These are phyloP conservation scores for Candida labiduridarum DNA, from an alignment of 1,139 yeast genomes.

Conservation along the genomic window DNA sequence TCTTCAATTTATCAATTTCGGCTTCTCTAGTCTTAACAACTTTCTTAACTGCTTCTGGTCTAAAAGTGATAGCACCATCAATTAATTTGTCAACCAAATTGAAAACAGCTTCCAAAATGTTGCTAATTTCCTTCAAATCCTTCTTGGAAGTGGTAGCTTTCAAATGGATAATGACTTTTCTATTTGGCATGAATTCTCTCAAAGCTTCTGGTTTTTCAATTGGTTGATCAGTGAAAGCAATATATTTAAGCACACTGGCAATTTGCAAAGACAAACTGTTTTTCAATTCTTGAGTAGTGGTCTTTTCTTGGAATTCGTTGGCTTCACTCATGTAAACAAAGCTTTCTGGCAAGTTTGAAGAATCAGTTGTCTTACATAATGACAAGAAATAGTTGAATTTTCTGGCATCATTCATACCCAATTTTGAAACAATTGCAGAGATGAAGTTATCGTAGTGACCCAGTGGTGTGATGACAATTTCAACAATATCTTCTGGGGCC, in stretches of 20 bases:
- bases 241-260: conserved; percentile 57
- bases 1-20: conserved; percentile 62
- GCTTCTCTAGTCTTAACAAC: conserved; percentile 73
- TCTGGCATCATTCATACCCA: conserved; percentile 77
- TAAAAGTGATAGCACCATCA: conserved; percentile 47
- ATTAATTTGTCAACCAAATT: conserved; percentile 56
- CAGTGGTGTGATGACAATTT: conserved; percentile 63
- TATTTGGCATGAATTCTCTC: conserved; percentile 53
- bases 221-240: conserved; percentile 86
- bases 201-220: conserved; percentile 61
- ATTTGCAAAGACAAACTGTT: conserved; percentile 54
- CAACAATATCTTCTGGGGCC: conserved; percentile 63
- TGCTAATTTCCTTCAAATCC: conserved; percentile 49
- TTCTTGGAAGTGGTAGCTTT: conserved; percentile 46
- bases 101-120: conserved; percentile 54
- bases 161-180: conserved; percentile 58
- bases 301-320: conserved; percentile 72
- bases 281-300: conserved; percentile 53
- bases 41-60: conserved; percentile 74
- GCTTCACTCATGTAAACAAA: conserved; percentile 91
- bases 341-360: conserved; percentile 66
- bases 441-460: conserved; percentile 67
- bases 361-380: conserved; percentile 78
- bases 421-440: conserved; percentile 83
- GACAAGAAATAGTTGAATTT: conserved; percentile 79